Conservation (phyloP, 305 asterid species). For the Fraxinus paxiana region DNA sequence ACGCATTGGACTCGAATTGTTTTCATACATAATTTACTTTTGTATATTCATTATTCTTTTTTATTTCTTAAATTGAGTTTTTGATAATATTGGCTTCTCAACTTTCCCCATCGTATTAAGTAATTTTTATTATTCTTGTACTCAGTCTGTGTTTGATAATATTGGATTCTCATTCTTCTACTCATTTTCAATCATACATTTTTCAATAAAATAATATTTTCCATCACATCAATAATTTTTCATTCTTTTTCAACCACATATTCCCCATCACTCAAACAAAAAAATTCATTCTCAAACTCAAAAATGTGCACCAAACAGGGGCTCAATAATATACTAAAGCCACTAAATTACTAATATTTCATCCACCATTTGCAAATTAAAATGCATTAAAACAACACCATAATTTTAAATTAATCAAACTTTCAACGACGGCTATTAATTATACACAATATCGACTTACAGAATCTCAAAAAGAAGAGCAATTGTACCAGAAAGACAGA, state of each 20-base stretch:
- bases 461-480: not conserved
- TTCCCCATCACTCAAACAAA: no score
- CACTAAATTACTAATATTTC: not conserved
- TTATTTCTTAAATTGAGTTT: not conserved
- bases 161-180: no score
- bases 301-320: no score
- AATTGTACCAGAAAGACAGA: not conserved
- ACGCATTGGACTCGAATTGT: not conserved
- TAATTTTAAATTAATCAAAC: not conserved
- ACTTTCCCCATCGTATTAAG: not conserved
- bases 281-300: no score
- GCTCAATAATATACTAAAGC: not conserved
- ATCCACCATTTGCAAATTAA: not conserved
- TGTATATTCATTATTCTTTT: not conserved
- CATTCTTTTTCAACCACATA: no score
- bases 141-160: no score
- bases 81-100: not conserved
- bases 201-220: no score
- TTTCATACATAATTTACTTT: not conserved
- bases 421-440: not conserved
- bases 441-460: not conserved
- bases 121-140: not conserved
- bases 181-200: no score
- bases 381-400: not conserved
- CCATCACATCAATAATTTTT: no score